Percentiles rank a stretch among this genome's conserved stretches.
Conservation (phyloP, 148 eudicot species). For the Chenopodium formosanum region DNA sequence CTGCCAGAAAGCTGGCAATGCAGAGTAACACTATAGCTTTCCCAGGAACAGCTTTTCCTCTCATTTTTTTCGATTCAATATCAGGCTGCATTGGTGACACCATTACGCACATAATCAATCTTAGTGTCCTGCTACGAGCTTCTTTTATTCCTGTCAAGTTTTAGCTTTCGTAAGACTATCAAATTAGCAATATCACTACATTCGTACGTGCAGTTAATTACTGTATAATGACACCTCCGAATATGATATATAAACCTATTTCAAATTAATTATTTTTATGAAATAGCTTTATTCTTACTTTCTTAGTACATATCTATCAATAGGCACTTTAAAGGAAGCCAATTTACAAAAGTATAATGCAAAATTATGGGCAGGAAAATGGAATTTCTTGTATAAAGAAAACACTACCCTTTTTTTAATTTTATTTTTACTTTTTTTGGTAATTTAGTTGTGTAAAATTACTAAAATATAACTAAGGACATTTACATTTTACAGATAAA, state of each 20-base stretch:
- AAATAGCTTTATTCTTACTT: too few relatives aligned
- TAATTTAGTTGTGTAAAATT: neutral
- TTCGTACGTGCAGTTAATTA: neutral
- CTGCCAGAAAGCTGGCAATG: conserved; percentile 70
- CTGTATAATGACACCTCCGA: neutral
- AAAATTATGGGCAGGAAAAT: neutral
- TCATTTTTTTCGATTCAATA: conserved; percentile 48
- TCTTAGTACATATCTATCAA: neutral
- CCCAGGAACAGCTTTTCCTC: conserved; percentile 52
- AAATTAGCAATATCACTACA: neutral
- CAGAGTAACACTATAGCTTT: conserved; percentile 59
- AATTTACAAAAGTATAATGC: neutral
- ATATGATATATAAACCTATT: neutral
- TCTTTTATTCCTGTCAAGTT: conserved; percentile 14
- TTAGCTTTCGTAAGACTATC: neutral
- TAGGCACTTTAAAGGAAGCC: neutral
- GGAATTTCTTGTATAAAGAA: neutral
- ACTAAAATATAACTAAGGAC: neutral
- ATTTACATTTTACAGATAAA: neutral
- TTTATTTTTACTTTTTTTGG: too few relatives aligned
- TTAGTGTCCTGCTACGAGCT: neutral
- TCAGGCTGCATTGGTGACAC: conserved; percentile 31
- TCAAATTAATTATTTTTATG: neutral
- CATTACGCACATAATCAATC: conserved; percentile 11
- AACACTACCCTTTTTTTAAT: neutral